phyloP scores from a whole-genome alignment of 139 green algal genomes.

The Chloropicon primus region DNA sequence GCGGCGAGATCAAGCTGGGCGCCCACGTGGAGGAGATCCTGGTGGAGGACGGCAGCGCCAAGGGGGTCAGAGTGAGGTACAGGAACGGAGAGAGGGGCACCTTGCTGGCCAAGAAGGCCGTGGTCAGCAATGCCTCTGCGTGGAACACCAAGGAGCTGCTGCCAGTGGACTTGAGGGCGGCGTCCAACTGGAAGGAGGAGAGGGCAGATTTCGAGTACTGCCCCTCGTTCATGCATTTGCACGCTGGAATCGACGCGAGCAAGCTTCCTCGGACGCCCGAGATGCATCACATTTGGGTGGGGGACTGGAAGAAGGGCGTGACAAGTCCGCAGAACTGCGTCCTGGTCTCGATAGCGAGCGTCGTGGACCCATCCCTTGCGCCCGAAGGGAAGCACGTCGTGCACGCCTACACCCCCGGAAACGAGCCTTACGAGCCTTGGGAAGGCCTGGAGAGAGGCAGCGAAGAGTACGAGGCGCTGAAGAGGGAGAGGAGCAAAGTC shows the following conservation, averaged over 20 bases:
- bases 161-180: slow-evolving; percentile 20
- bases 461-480: slow-evolving; percentile 71
- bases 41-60: slow-evolving; percentile 40
- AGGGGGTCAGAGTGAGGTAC: slow-evolving; percentile 16
- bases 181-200: slow-evolving; percentile 20
- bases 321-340: slow-evolving; percentile 75
- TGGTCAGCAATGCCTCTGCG: slow-evolving; percentile 55
- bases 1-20: slow-evolving; percentile 54
- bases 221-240: slow-evolving; percentile 92
- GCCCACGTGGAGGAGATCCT: slow-evolving; percentile 71
- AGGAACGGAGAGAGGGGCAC: slow-evolving; percentile 29
- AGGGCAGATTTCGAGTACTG: slow-evolving; percentile 39
- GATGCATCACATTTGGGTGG: slow-evolving; percentile 95
- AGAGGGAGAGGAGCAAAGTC: slow-evolving; percentile 69
- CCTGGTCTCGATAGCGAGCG: slow-evolving; percentile 67
- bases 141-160: slow-evolving; percentile 86
- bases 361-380: slow-evolving; percentile 59
- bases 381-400: slow-evolving; percentile 69
- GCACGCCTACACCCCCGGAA: slow-evolving; percentile 69
- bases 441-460: slow-evolving; percentile 47
- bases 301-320: slow-evolving; percentile 70
- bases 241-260: slow-evolving; percentile 54
- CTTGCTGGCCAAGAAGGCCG: slow-evolving; percentile 33
- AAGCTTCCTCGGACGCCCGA: slow-evolving; percentile 17
- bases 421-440: slow-evolving; percentile 84